Evolutionary conservation across 345 rosid species (phyloP), one percentile per base, ranked within the genome.

Genomic region (Xanthoceras sorbifolium): DNA sequence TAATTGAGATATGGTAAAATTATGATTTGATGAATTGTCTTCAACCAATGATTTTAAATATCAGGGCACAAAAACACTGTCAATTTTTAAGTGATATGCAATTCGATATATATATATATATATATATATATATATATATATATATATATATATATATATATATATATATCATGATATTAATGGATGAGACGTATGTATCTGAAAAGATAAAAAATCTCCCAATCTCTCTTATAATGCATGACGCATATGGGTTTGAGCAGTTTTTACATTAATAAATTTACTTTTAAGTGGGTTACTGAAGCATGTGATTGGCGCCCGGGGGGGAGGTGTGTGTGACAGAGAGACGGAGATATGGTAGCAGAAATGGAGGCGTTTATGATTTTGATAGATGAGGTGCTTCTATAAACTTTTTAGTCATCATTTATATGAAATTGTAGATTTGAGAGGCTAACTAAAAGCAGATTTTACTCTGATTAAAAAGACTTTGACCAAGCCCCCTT

Each of bases 321-420:
- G n/a, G n/a, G n/a, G n/a, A n/a, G n/a, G n/a, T n/a, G n/a, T n/a
- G n/a, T n/a, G n/a, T n/a, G n/a, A 64, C 20, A 55, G 61, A 14
- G 48, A 31, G 63, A 75, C 3, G 9, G 71, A 64, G 71, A 74
- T 32, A 50, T 22, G 23, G 63, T 23, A 48, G 48, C 77, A 64
- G 77, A 75, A 50, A 32, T 32, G 52, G 50, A 64, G 52, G 64
- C 65, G 64, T 65, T 65, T 32, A 75, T 64, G 70, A 2, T 29
- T 4, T 28, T 63, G 59, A 44, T 42, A 62, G 57, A 73, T 73
- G 1, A 15, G 38, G 23, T 36, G 12, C 42, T 34, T 38, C 17
- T 38, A 38, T 36, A 14, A n/a, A 29, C 73, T 11, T 52, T 50
- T 46, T 28, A 44, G 34, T 11, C 48, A 40, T 38, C 22, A 5